These are phyloP conservation scores for Lepidium aucheri DNA, from an alignment of 345 rosid genomes.

Conservation along the genomic window DNA sequence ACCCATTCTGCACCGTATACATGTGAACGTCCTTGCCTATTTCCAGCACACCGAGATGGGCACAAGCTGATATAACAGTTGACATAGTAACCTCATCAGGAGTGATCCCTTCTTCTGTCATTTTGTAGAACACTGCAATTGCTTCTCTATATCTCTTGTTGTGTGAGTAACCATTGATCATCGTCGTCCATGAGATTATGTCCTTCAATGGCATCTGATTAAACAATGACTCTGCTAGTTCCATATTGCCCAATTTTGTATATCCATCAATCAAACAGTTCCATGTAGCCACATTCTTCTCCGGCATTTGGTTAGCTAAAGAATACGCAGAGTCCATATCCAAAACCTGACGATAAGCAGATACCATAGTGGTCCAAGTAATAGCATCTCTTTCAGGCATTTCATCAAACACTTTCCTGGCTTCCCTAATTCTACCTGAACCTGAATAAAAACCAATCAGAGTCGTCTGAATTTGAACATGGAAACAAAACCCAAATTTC, in stretches of 20 bases:
- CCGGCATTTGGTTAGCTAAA: constrained; percentile 49
- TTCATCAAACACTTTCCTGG: constrained; percentile 61
- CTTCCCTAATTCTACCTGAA: constrained; percentile 30
- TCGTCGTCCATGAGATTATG: constrained; percentile 67
- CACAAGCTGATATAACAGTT: constrained; percentile 72
- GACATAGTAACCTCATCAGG: constrained; percentile 72
- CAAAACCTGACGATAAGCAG: constrained; percentile 30
- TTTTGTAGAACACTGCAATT: constrained; percentile 42
- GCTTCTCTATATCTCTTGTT: constrained; percentile 58
- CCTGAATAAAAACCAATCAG: constrained; percentile 53
- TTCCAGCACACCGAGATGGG: constrained; percentile 69
- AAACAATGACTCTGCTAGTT: constrained; percentile 45
- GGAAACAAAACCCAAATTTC: constrained; percentile 49
- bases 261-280: constrained; percentile 74
- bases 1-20: constrained; percentile 38
- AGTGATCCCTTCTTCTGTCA: constrained; percentile 36
- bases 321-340: constrained; percentile 40
- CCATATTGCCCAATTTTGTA: constrained; percentile 39
- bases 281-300: constrained; percentile 51
- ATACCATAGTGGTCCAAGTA: constrained; percentile 55
- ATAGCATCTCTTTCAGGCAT: constrained; percentile 57
- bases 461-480: constrained; percentile 59
- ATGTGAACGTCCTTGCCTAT: constrained; percentile 58
- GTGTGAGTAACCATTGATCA: constrained; percentile 63
- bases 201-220: constrained; percentile 54